Evolutionary conservation across 768 basidiomycete genomes (phyloP).

Genomic region (Fomitopsis serialis): DNA sequence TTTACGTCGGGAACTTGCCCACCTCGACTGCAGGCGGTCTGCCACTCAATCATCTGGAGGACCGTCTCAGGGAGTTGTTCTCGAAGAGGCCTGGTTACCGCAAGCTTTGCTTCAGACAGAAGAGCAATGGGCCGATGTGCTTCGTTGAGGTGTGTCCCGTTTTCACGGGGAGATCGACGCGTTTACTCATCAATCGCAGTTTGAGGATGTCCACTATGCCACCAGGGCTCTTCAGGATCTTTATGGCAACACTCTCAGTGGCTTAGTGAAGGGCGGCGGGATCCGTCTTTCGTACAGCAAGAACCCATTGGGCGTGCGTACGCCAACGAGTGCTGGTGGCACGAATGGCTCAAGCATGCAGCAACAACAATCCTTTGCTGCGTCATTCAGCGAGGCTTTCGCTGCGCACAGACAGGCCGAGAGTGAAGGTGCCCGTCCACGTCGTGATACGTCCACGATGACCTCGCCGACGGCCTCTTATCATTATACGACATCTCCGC

Average conservation of each 20-base stretch:
- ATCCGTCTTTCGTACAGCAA: constrained; percentile 97
- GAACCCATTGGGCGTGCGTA: constrained; percentile 92
- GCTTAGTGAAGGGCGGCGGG: constrained; percentile 91
- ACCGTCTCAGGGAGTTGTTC: constrained; percentile 80
- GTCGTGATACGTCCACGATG: constrained; percentile 25
- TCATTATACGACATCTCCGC: constrained; percentile 29
- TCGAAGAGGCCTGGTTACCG: constrained; percentile 77
- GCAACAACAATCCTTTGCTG: constrained; percentile 13
- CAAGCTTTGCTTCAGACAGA: constrained; percentile 91
- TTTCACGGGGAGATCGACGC: background rate
- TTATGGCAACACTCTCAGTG: constrained; percentile 87
- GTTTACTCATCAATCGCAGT: constrained; percentile 38
- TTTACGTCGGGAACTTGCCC: constrained; percentile 99
- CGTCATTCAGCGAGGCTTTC: constrained; percentile 10
- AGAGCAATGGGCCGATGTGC: constrained; percentile 98
- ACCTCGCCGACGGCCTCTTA: constrained; percentile 27
- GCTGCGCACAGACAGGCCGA: constrained; percentile 14
- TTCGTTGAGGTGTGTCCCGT: constrained; percentile 79
- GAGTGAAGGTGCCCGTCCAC: constrained; percentile 17
- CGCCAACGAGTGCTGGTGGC: constrained; percentile 48
- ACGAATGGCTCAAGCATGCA: constrained; percentile 14
- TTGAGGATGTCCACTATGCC: constrained; percentile 84
- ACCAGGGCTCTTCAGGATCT: constrained; percentile 84
- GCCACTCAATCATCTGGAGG: constrained; percentile 80
- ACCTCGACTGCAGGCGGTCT: constrained; percentile 68